Evolutionary conservation across 768 basidiomycete species (phyloP), one percentile per base, ranked within the genome.

Genomic region (Hygrophoropsis aurantiaca): DNA sequence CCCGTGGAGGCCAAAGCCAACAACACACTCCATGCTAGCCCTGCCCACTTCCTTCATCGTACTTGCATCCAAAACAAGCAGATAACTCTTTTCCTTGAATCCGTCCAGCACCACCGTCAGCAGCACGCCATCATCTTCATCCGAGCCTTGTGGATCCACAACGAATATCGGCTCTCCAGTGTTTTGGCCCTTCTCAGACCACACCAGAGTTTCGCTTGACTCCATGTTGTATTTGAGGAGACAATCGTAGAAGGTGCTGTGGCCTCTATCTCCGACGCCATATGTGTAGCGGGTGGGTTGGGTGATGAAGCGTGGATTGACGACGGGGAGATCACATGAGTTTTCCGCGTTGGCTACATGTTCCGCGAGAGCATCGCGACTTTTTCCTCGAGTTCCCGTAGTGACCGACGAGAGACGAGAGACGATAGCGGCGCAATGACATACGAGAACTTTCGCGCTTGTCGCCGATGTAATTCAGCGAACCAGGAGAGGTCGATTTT

Each of bases 81-180:
- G 49, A 46, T 62, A 65, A 24, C 71, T 72, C 54, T 53, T 59
- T 36, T 53, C 62, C 11, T 49, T 15, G 13, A 49, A 52, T 7
- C 60, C 67, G 25, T 73, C 64, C 15, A 72, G 59, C 24, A 69
- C 69, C 13, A 72, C 64, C n/a, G 51, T 67, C 42, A 73, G 42
- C 19, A 72, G 53, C 3, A 71, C 68, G 0, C 71, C 71, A 10
- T 64, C 68, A 40, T 71, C 71, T 38, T 72, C 71, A 0, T 42
- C 49, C 0, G 47, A 50, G 15, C 55, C 58, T 16, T 60, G 37
- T 0, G 71, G 68, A n/a, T 64, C 38, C 1, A 59, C 42, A 10
- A 70, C 58, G 25, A 72, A 73, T 33, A 73, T 66, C 15, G 71
- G 65, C 51, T 72, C 70, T 11, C 69, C 60, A 4, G 70, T 63